These are phyloP conservation scores for Cyphellophora attinorum DNA, from an alignment of 2,329 filamentous ascomycete genomes.

Conservation along the genomic window DNA sequence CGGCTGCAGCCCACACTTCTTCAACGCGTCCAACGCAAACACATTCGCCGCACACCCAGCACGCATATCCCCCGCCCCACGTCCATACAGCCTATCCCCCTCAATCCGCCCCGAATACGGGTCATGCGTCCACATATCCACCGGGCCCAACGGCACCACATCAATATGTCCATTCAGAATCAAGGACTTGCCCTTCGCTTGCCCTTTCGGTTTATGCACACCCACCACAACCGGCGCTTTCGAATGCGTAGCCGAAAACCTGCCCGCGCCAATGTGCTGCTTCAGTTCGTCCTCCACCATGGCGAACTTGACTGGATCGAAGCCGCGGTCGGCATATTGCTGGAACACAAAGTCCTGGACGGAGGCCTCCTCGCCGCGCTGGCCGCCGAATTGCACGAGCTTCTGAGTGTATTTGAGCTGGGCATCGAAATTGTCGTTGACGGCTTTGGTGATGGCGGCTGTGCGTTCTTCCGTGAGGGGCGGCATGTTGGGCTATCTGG, in stretches of 20 bases:
- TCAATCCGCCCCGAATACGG: slow-evolving; percentile 12
- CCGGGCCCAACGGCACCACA: slow-evolving; percentile 11
- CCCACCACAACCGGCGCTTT: slow-evolving; percentile 12
- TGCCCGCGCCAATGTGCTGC: slow-evolving; percentile 11
- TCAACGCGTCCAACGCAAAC: slow-evolving; percentile 10
- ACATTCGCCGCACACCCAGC: slow-evolving; percentile 8
- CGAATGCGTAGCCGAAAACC: slow-evolving; percentile 10
- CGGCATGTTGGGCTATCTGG: slow-evolving; percentile 13
- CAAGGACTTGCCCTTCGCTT: slow-evolving; percentile 9
- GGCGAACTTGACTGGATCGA: slow-evolving; percentile 10
- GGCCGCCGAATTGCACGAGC: slow-evolving; percentile 12
- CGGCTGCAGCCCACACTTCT: slow-evolving; percentile 9
- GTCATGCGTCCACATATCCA: slow-evolving; percentile 12
- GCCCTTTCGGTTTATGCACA: slow-evolving; percentile 11
- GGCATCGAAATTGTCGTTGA: slow-evolving; percentile 9
- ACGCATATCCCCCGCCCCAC: slow-evolving; percentile 12
- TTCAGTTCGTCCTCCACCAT: slow-evolving; percentile 10
- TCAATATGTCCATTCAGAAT: slow-evolving; percentile 15
- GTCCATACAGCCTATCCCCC: slow-evolving; percentile 11
- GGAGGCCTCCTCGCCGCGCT: slow-evolving; percentile 10
- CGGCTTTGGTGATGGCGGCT: slow-evolving; percentile 8
- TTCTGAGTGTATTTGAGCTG: slow-evolving; percentile 13
- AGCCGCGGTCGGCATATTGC: slow-evolving; percentile 10
- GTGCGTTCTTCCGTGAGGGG: slow-evolving; percentile 9
- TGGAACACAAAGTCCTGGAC: slow-evolving; percentile 12